A percentile compares a stretch with the other conserved stretches of the same genome.
Conservation (phyloP, 352 stramenopile genomes). For the Globisporangium iwayamae region DNA sequence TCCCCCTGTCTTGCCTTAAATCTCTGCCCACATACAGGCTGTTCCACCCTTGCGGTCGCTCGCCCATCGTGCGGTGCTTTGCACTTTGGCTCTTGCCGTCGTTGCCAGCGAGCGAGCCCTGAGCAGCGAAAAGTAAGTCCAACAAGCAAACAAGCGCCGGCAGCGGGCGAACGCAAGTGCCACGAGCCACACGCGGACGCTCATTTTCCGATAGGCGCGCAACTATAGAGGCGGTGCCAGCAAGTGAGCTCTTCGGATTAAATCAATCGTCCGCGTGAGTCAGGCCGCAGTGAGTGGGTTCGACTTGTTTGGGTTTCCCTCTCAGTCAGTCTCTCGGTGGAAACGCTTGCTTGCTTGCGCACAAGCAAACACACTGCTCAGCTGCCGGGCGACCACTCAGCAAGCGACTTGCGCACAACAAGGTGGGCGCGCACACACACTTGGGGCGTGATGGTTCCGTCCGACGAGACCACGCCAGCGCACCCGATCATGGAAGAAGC, state of each 20-base stretch:
- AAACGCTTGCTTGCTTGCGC: neutral
- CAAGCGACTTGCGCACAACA: neutral
- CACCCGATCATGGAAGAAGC: conserved; percentile 6
- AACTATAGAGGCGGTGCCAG: neutral
- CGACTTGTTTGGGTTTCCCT: neutral
- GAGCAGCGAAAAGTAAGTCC: neutral
- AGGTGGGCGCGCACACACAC: neutral
- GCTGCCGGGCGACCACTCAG: neutral
- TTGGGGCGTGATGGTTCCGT: conserved; percentile 9
- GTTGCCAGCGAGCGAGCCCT: neutral
- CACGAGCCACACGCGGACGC: neutral
- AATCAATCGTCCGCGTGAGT: conserved; percentile 6
- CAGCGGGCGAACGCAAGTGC: neutral
- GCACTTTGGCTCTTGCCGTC: neutral
- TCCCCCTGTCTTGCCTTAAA: neutral
- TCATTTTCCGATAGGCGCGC: conserved; percentile 12
- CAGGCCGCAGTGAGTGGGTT: conserved; percentile 3
- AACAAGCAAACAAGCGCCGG: neutral
- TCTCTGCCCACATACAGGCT: neutral
- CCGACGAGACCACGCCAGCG: neutral
- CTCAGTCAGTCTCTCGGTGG: neutral
- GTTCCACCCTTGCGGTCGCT: neutral
- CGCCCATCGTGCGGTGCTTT: neutral
- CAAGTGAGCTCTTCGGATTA: neutral
- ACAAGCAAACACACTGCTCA: neutral